Evolutionary conservation across 208 protist genomes (phyloP).

Genomic region (Trypanosoma lewisi): DNA sequence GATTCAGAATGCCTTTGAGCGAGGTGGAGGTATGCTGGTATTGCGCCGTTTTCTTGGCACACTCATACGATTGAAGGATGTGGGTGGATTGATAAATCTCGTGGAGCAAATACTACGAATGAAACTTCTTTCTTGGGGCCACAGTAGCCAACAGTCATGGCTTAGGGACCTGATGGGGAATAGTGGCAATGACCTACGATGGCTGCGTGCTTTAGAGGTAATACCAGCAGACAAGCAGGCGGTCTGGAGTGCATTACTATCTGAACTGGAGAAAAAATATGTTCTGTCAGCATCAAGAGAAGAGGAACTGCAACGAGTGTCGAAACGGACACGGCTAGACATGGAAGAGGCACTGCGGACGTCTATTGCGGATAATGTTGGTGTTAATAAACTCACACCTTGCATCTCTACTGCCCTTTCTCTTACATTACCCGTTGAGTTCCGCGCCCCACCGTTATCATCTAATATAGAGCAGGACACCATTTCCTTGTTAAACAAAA

Average conservation of each 20-base stretch:
- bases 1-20: slow-evolving; percentile 66
- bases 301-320: slow-evolving; percentile 13
- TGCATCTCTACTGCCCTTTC: slow-evolving; percentile 61
- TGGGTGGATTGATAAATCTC: slow-evolving; percentile 43
- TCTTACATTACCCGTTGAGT: slow-evolving; percentile 50
- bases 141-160: slow-evolving; percentile 65
- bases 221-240: slow-evolving; percentile 48
- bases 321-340: slow-evolving; percentile 40
- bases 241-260: slow-evolving; percentile 47
- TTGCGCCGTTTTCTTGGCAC: slow-evolving; percentile 60
- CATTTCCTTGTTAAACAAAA: slow-evolving; percentile 49
- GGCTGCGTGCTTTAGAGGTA: slow-evolving; percentile 51
- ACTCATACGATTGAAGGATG: slow-evolving; percentile 34
- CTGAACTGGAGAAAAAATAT: slow-evolving; percentile 67
- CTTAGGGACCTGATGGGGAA: slow-evolving; percentile 47
- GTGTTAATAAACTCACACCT: slow-evolving; percentile 42
- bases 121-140: slow-evolving; percentile 46
- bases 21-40: slow-evolving; percentile 58
- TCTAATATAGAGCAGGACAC: slow-evolving; percentile 52
- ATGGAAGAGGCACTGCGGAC: slow-evolving; percentile 11
- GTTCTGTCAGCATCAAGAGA: slow-evolving; percentile 48
- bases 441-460: slow-evolving; percentile 56
- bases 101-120: slow-evolving; percentile 56
- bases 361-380: slow-evolving; percentile 40
- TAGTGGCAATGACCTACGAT: slow-evolving; percentile 47